These are phyloP conservation scores for Ganoderma leucocontextum DNA, from an alignment of 1,284 basidiomycete species.

Conservation along the genomic window DNA sequence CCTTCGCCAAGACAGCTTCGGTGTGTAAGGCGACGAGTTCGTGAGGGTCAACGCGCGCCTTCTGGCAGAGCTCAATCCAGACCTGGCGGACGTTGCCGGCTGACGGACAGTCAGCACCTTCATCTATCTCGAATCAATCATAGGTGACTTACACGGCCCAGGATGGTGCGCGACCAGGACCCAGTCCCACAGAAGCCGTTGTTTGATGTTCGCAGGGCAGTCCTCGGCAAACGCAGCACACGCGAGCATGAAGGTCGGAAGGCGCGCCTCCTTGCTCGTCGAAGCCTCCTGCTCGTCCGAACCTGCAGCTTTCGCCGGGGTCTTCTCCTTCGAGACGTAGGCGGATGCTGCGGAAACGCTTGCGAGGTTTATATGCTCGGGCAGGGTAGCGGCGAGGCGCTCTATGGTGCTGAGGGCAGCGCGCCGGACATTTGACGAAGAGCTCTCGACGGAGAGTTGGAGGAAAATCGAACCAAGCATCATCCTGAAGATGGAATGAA, in stretches of 20 bases:
- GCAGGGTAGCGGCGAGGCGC: constrained; percentile 39
- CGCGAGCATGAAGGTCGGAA: constrained; percentile 61
- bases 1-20: constrained; percentile 57
- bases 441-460: constrained; percentile 70
- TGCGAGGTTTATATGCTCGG: constrained; percentile 60
- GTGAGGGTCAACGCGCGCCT: constrained; percentile 72
- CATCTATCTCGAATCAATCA: neutral
- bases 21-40: constrained; percentile 60
- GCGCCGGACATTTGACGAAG: constrained; percentile 61
- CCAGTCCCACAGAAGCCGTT: constrained; percentile 60
- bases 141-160: constrained; percentile 56
- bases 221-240: constrained; percentile 54
- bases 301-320: constrained; percentile 26
- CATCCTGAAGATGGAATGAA: constrained; percentile 19
- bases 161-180: constrained; percentile 82
- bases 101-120: constrained; percentile 34
- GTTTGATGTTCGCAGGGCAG: constrained; percentile 47
- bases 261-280: constrained; percentile 55
- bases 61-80: constrained; percentile 88
- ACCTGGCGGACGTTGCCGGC: constrained; percentile 65
- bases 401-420: constrained; percentile 55
- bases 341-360: constrained; percentile 64
- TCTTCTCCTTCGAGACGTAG: constrained; percentile 47
- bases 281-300: constrained; percentile 42
- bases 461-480: constrained; percentile 70